These are phyloP conservation scores for Triticum monococcum DNA, from an alignment of 176 grass and related monocot species.

Conservation along the genomic window DNA sequence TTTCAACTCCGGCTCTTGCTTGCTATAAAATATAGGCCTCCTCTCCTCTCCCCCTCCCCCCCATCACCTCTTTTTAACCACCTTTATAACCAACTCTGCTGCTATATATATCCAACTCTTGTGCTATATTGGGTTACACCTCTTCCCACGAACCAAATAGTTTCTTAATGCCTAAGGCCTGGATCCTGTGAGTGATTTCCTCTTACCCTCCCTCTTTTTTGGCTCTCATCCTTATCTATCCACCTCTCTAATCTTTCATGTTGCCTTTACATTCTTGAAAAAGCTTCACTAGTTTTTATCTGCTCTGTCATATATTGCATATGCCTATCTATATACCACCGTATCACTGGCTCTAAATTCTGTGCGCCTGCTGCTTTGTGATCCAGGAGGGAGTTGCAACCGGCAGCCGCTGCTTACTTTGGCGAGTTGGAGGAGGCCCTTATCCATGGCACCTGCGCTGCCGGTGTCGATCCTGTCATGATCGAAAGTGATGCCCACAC, in stretches of 20 bases:
- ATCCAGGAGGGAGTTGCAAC: slow-evolving; percentile 46
- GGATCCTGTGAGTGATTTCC: slow-evolving; percentile 46
- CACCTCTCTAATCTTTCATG: slow-evolving; percentile 47
- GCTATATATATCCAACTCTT: not conserved
- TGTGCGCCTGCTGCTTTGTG: slow-evolving; percentile 34
- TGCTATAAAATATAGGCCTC: slow-evolving; percentile 50
- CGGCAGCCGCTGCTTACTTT: slow-evolving; percentile 53
- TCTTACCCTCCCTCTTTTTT: slow-evolving; percentile 44
- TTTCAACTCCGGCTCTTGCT: slow-evolving; percentile 49
- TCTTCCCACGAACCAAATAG: slow-evolving; percentile 66
- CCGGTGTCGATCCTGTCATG: slow-evolving; percentile 39
- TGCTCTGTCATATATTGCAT: slow-evolving; percentile 39
- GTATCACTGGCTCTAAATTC: slow-evolving; percentile 32
- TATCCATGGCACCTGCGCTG: slow-evolving; percentile 59
- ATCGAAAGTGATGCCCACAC: slow-evolving; percentile 44
- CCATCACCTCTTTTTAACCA: slow-evolving; percentile 43
- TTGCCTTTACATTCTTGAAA: slow-evolving; percentile 42
- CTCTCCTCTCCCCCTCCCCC: not conserved
- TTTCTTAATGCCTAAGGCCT: slow-evolving; percentile 69
- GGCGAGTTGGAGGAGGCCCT: slow-evolving; percentile 81
- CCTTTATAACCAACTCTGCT: slow-evolving; percentile 61
- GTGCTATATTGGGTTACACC: slow-evolving; percentile 67
- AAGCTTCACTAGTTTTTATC: slow-evolving; percentile 20
- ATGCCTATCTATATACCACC: not conserved
- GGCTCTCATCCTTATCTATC: slow-evolving; percentile 24